These are phyloP conservation scores for Passalora sequoiae DNA, from an alignment of 2,329 filamentous ascomycete genomes.

Conservation along the genomic window DNA sequence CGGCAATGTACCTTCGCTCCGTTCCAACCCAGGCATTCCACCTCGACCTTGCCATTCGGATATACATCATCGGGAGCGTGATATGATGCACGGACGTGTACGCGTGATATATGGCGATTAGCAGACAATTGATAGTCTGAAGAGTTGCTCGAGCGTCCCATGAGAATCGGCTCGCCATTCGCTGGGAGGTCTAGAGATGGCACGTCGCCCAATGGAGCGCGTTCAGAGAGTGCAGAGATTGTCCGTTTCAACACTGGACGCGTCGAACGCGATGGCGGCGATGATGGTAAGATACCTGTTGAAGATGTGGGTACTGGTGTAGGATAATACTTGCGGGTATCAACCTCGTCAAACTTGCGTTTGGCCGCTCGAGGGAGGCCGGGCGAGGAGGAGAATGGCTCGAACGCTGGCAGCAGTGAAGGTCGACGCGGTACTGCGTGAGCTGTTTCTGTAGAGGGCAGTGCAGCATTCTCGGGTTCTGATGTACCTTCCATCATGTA, in stretches of 20 bases:
- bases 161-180: slow-evolving; percentile 73
- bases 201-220: slow-evolving; percentile 75
- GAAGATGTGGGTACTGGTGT: slow-evolving; percentile 92
- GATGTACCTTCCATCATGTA: slow-evolving; percentile 24
- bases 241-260: slow-evolving; percentile 55
- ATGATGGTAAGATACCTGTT: slow-evolving; percentile 83
- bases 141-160: slow-evolving; percentile 91
- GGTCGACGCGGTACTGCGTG: slow-evolving; percentile 40
- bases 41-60: slow-evolving; percentile 73
- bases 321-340: slow-evolving; percentile 62
- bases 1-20: slow-evolving; percentile 89
- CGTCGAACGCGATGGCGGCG: slow-evolving; percentile 58
- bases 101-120: slow-evolving; percentile 85
- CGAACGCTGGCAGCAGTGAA: slow-evolving; percentile 70
- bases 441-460: slow-evolving; percentile 17
- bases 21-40: slow-evolving; percentile 93
- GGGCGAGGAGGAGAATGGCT: slow-evolving; percentile 73
- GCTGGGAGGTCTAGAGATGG: slow-evolving; percentile 75
- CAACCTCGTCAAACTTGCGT: slow-evolving; percentile 54
- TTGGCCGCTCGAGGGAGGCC: slow-evolving; percentile 63
- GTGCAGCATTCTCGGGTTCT: slow-evolving; percentile 8
- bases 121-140: slow-evolving; percentile 92
- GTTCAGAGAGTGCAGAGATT: slow-evolving; percentile 65
- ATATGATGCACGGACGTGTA: slow-evolving; percentile 86
- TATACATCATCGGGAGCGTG: slow-evolving; percentile 63